phyloP scores from a whole-genome alignment of 768 basidiomycete species.

The Galerina sulciceps region DNA sequence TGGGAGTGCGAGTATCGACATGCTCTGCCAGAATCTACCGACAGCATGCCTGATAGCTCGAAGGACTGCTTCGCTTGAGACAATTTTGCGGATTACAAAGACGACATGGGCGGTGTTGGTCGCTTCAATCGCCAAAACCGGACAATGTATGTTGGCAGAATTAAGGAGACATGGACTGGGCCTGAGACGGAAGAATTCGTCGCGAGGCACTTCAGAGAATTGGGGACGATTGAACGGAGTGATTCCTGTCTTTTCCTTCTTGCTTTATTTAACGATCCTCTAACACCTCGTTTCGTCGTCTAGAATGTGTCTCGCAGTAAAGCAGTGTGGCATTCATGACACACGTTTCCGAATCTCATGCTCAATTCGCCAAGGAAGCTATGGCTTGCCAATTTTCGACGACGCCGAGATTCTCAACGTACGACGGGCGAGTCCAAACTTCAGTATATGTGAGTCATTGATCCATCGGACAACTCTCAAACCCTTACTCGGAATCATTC shows the following conservation, averaged over 20 bases:
- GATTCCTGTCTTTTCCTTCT: constrained; percentile 3
- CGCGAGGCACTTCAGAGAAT: constrained; percentile 91
- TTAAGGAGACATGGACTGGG: constrained; percentile 89
- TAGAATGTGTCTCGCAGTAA: constrained; percentile 91
- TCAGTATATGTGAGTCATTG: no score
- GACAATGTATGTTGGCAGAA: constrained; percentile 92
- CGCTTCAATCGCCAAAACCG: constrained; percentile 94
- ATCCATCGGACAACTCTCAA: no score
- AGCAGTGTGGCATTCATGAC: constrained; percentile 98
- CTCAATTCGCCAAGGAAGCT: constrained; percentile 96
- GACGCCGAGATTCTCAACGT: constrained; percentile 98
- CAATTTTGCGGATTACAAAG: constrained; percentile 96
- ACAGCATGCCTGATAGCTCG: constrained; percentile 83
- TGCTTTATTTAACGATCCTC: neutral
- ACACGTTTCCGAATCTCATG: constrained; percentile 82
- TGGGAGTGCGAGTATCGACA: constrained; percentile 99
- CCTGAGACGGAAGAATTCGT: constrained; percentile 93
- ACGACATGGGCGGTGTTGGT: constrained; percentile 99
- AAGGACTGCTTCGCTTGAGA: constrained; percentile 97
- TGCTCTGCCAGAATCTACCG: constrained; percentile 73
- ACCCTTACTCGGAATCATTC: no score
- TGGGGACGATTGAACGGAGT: constrained; percentile 94
- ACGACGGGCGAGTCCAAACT: constrained; percentile 77
- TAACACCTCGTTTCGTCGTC: constrained; percentile 5
- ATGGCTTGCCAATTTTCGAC: constrained; percentile 99